phyloP scores from a whole-genome alignment of 2,329 filamentous ascomycete genomes.

The Cladorrhinum sp. region DNA sequence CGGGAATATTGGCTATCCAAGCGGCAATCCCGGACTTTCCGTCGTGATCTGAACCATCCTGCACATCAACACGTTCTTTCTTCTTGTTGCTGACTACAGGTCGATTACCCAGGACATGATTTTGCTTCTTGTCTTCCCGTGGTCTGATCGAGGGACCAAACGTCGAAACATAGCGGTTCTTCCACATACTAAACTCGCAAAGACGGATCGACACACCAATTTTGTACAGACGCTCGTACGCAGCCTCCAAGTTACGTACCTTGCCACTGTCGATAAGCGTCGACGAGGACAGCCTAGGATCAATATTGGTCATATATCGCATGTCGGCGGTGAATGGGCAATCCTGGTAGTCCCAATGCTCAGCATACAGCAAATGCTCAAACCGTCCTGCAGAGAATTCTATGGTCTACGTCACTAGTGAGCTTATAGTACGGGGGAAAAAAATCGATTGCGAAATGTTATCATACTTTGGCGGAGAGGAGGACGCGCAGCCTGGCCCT shows the following conservation, averaged over 20 bases:
- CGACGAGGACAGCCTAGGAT: constrained; percentile 28
- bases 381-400: background rate
- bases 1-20: background rate
- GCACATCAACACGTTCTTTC: background rate
- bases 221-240: constrained; percentile 24
- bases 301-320: constrained; percentile 31
- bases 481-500: constrained; percentile 24
- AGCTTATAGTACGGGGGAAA: background rate
- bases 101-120: constrained; percentile 5
- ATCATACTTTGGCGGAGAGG: constrained; percentile 13
- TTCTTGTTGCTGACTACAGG: constrained; percentile 6
- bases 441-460: background rate
- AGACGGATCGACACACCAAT: constrained; percentile 29
- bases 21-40: background rate
- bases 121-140: background rate
- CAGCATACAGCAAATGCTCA: constrained; percentile 29
- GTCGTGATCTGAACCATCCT: background rate
- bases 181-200: constrained; percentile 21
- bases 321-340: constrained; percentile 24
- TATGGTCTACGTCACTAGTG: constrained; percentile 13
- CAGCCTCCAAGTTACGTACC: constrained; percentile 11
- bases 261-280: constrained; percentile 30
- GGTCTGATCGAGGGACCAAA: constrained; percentile 16
- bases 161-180: constrained; percentile 6
- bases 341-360: constrained; percentile 20